Base-by-base conservation (phyloP, 2,329 filamentous ascomycete species). In the Colletotrichum aenigma region DNA sequence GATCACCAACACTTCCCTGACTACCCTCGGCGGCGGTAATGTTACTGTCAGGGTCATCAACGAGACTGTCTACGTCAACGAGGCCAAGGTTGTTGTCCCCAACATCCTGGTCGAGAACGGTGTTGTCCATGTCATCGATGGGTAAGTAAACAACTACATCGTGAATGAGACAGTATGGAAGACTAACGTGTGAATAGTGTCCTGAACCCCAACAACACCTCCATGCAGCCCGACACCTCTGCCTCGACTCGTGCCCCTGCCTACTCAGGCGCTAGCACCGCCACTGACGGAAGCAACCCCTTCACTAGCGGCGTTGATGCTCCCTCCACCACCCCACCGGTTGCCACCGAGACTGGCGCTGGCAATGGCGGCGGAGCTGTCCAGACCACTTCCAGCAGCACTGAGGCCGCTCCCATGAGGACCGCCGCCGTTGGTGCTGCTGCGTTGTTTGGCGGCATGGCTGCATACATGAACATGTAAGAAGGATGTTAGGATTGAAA, bases 51-150 rank as follows among this genome's bases (percentile, higher is more conserved):
- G 60, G 16, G 85, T 86, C 6, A 81, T 88, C 6, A 85, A 91
- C 77, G 89, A 91, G 5, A 65, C 36, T 38, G 86, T 87, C 15
- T 84, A 85, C 60, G 76, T 91, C 7, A 87, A 83, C 16, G 84
- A 91, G 62, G 90, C 90, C 4, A 84, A 85, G 76, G 85, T 92
- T 36, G 82, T 88, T 3, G 81, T 84, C 3, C 82, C 87, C 2
- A 86, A 92, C 79, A 82, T 90, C 4, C 81, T 92, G 7, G 82
- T 89, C 13, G 84, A 84, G 36, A 92, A 92, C 77, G 91, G 91
- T 30, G 90, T 92, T 3, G 81, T 91, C 4, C 90, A 92, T 78
- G 85, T 92, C 16, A 86, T 92, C 48, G 91, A 94, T 79, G 86
- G 86, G 89, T 90, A 82, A 81, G 87, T 3, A 62, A 21, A 3